Conservation (phyloP, 306 rosid species). For the Lagenaria siceraria region DNA sequence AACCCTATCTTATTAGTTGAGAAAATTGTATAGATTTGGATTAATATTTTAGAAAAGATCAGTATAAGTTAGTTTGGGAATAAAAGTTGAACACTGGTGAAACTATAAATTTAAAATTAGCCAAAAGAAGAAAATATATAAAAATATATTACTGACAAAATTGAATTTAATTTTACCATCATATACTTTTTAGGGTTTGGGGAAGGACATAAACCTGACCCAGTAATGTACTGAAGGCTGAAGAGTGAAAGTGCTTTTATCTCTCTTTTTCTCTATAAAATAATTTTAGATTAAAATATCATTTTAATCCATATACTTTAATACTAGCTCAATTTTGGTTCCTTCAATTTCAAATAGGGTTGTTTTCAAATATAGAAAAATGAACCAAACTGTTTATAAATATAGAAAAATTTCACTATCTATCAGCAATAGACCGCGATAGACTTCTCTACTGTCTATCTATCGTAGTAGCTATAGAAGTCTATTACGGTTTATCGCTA, state of each 20-base stretch:
- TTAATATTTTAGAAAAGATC: background rate
- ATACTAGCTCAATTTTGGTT: too few relatives aligned
- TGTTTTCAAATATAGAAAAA: too few relatives aligned
- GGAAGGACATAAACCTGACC: background rate
- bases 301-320: too few relatives aligned
- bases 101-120: background rate
- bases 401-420: too few relatives aligned
- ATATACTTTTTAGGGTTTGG: background rate
- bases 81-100: background rate
- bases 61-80: background rate
- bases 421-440: too few relatives aligned
- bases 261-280: background rate
- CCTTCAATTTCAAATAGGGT: too few relatives aligned
- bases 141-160: background rate
- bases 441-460: too few relatives aligned
- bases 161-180: background rate
- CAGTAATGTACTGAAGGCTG: background rate
- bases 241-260: background rate
- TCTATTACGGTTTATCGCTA: too few relatives aligned
- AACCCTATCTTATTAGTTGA: background rate
- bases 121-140: background rate
- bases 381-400: too few relatives aligned
- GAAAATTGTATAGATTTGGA: too few relatives aligned
- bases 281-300: too few relatives aligned
- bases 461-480: too few relatives aligned